Percentiles rank a stretch among this genome's conserved stretches.
Conservation (phyloP, 176 grass and related monocot species). For the Puya raimondii region DNA sequence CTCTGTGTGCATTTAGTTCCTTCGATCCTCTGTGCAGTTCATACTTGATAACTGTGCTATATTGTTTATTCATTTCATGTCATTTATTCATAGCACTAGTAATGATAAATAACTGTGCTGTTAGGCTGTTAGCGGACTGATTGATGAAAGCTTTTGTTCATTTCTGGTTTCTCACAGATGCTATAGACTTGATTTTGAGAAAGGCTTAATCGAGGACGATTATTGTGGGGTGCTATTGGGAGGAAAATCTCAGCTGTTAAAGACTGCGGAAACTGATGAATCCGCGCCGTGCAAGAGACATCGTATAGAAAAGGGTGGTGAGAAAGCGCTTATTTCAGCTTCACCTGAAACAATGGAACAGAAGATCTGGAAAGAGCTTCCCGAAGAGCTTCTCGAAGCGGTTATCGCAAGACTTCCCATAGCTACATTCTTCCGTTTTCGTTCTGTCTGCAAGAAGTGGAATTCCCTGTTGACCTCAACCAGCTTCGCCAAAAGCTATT, state of each 20-base stretch:
- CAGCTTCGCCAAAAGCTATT: constrained; percentile 52
- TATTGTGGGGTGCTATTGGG: constrained; percentile 40
- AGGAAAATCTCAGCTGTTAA: constrained; percentile 37
- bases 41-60: no score
- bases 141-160: neutral
- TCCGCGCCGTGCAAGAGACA: constrained; percentile 45
- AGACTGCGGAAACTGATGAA: constrained; percentile 53
- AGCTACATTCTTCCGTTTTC: constrained; percentile 73
- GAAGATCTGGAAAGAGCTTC: constrained; percentile 85
- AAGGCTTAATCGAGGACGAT: constrained; percentile 55
- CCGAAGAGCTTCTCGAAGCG: constrained; percentile 78
- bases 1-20: no score
- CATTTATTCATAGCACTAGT: no score
- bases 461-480: constrained; percentile 58
- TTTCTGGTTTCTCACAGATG: constrained; percentile 37
- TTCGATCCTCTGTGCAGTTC: no score
- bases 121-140: neutral
- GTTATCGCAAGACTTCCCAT: constrained; percentile 80
- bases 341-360: constrained; percentile 52
- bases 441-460: constrained; percentile 79
- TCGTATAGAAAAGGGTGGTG: constrained; percentile 38
- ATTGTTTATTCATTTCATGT: no score
- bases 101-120: no score
- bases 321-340: constrained; percentile 36
- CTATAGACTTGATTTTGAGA: constrained; percentile 68